Base-by-base conservation (phyloP, 345 rosid species). In the Alliaria petiolata region DNA sequence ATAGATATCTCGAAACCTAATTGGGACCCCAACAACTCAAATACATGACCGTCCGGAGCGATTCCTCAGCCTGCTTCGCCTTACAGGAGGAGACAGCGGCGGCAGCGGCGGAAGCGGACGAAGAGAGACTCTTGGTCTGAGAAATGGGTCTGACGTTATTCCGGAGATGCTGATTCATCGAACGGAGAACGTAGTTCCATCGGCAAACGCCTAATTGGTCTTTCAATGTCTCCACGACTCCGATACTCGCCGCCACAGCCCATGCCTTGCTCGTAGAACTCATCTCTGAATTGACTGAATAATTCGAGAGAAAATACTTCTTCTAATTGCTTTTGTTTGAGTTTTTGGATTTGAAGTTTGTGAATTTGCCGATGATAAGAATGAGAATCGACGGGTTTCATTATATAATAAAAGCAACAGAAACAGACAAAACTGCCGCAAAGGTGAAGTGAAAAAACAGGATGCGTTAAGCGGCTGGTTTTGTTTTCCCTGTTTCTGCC, bases 1-100 rank as follows among this genome's bases (percentile, higher is more conserved):
- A 26, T n/a, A 40, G 4, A 40, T 0, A 19, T 19, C 10, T 17
- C 4, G 8, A 9, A 10, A 20, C 10, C 6, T 19, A 83, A 17
- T 67, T 71, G 42, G 90, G 85, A 77, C 87, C 87, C 90, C 87
- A 86, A 59, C 86, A 86, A 71, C 86, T 81, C 76, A 86, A 79
- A 64, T 81, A 86, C 87, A 82, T 84, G 62, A 86, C 79, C 55
- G 58, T 82, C 63, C 83, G 69, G 55, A 86, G 38, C 0, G 90
- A 81, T 54, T 82, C 87, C 54, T 83, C 85, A 1, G 79, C 62
- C n/a, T 40, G 82, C 15, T 80, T 74, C 36, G 63, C 12, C n/a
- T 54, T 55, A 25, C 38, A 71, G 4, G 79, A 70, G 1, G 50
- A 62, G 0, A 55, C 58, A 22, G 51, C 60, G 0, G 76, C 72